These are phyloP conservation scores for Coemansia sp. DNA, from an alignment of 192 early-diverging fungal genomes.

Conservation along the genomic window DNA sequence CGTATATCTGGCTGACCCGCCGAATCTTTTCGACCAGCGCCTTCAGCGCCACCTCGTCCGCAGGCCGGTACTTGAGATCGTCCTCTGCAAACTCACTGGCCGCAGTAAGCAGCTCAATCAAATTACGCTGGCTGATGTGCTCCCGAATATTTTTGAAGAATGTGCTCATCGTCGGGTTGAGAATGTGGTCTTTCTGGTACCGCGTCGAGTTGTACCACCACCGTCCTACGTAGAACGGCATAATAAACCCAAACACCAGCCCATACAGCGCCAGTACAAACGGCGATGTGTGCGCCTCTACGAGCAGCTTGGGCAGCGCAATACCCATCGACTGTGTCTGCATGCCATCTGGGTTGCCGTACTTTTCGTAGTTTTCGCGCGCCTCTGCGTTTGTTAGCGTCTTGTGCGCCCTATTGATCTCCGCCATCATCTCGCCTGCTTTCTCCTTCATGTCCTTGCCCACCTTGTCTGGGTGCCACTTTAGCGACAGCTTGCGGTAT, in stretches of 20 bases:
- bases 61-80: conserved; percentile 46
- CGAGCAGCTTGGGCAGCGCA: conserved; percentile 87
- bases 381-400: conserved; percentile 91
- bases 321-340: conserved; percentile 90
- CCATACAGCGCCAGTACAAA: conserved; percentile 85
- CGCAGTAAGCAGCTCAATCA: conserved; percentile 74
- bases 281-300: conserved; percentile 79
- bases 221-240: conserved; percentile 85
- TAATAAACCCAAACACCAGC: conserved; percentile 80
- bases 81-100: conserved; percentile 69
- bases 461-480: conserved; percentile 81
- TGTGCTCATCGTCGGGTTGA: conserved; percentile 82
- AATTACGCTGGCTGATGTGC: conserved; percentile 60
- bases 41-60: conserved; percentile 53
- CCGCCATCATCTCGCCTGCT: conserved; percentile 74
- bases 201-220: conserved; percentile 95
- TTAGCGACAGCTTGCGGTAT: conserved; percentile 69
- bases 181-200: conserved; percentile 87
- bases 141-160: conserved; percentile 92
- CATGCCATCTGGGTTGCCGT: conserved; percentile 95
- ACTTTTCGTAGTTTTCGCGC: conserved; percentile 91
- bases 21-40: conserved; percentile 45
- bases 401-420: conserved; percentile 92
- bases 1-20: conserved; percentile 35
- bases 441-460: conserved; percentile 64